Percentiles rank a stretch among this genome's conserved stretches.
These are phyloP conservation scores for Lagenidium giganteum DNA, from an alignment of 352 stramenopile species.

Conservation along the genomic window DNA sequence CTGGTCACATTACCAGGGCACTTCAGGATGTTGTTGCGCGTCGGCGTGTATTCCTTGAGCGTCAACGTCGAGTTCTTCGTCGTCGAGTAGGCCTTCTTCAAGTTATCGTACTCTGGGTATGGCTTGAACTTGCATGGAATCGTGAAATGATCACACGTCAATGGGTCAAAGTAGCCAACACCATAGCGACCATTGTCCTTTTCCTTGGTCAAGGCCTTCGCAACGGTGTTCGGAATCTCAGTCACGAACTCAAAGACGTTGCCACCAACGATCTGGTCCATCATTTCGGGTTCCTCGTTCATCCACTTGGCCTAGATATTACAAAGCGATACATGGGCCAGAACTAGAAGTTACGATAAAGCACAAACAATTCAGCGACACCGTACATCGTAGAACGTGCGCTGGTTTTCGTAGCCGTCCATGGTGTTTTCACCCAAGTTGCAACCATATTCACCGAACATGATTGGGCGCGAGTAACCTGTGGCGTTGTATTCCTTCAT, in stretches of 20 bases:
- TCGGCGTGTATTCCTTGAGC: constrained; percentile 14
- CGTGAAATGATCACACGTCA: constrained; percentile 25
- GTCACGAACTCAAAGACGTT: constrained; percentile 21
- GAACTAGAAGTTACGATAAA: too few relatives aligned
- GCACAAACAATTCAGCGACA: too few relatives aligned
- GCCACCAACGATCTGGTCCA: constrained; percentile 13
- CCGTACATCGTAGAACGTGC: constrained; percentile 60
- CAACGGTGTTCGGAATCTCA: constrained; percentile 17
- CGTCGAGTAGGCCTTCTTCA: constrained; percentile 31
- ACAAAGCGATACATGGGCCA: too few relatives aligned
- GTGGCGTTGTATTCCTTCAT: constrained; percentile 50
- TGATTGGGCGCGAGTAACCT: constrained; percentile 45
- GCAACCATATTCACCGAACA: constrained; percentile 72
- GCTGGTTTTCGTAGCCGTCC: constrained; percentile 52
- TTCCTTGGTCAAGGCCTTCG: constrained; percentile 10
- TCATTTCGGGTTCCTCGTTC: constrained; percentile 20
- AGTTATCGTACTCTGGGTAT: constrained; percentile 30
- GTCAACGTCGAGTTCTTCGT: constrained; percentile 24
- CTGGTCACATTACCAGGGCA: constrained; percentile 8
- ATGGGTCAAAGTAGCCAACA: constrained; percentile 27
- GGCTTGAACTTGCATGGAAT: constrained; percentile 21
- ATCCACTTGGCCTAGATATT: constrained; percentile 30
- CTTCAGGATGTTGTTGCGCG: constrained; percentile 13
- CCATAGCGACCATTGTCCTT: constrained; percentile 26
- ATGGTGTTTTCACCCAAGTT: constrained; percentile 60